Base-by-base conservation (phyloP, 495 filamentous ascomycete genomes). In the Annulohypoxylon stygium region DNA sequence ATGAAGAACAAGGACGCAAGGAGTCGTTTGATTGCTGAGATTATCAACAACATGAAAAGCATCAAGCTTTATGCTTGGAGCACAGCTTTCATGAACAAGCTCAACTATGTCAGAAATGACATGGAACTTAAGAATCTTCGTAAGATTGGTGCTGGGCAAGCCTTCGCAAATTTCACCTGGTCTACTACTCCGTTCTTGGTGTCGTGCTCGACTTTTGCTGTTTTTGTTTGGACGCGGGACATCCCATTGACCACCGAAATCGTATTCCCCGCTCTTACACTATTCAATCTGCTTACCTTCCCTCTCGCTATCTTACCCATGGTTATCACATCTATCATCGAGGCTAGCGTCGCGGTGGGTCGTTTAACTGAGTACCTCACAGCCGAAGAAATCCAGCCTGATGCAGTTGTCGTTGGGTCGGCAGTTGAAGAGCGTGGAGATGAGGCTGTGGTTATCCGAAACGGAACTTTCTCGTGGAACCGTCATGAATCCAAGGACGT, bases 61-160 rank as follows among this genome's bases (percentile, higher is more conserved):
- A 98, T 98, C 83, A 98, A 99, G 82, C 88, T 99, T 25, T 99
- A 98, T 82, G 97, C 95, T 48, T 99, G 97, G 97, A 93, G 94
- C 43, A 90, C 89, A 25, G 94, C 97, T 23, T 99, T 98, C 81
- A 97, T 97, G 90, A 95, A 93, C 79, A 98, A 97, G 81, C 88
- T 99, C 43, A 97, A 93, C 80, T 91, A 92, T 81, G 93, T 99
- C 68, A 88, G 97, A 78, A 98, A 98, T 82, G 95, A 99, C 71
- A 88, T 93, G 76, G 97, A 99, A 82, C 83, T 99, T 50, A 93
- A 95, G 80, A 98, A 97, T 12, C 91, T 98, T 45, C 93, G 95
- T 61, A 97, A 95, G 78, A 98, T 99, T 70, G 97, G 97, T 53
- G 94, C 95, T 53, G 90, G 94, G 1, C 94, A 97, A 80, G 92